Conservation (phyloP, 805 yeast genomes). For the Kodamaea hsintzibuensis region DNA sequence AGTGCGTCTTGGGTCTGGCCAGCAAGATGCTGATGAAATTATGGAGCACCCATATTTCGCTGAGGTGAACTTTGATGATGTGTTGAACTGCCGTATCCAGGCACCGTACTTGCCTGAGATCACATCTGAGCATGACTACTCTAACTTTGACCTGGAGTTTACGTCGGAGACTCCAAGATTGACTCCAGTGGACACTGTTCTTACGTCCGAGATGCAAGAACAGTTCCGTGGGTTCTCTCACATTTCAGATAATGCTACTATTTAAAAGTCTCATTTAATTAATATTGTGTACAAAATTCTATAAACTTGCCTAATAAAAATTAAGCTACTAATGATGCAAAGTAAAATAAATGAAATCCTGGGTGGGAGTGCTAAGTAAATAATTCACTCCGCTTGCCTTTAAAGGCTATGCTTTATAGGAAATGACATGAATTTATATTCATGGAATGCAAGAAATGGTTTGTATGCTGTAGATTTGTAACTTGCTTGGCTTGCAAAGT, state of each 20-base stretch:
- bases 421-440: no score
- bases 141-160: conserved; percentile 92
- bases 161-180: conserved; percentile 92
- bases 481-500: no score
- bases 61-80: conserved; percentile 88
- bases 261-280: conserved; percentile 16
- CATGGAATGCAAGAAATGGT: no score
- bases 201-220: conserved; percentile 88
- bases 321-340: background rate
- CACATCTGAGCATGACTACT: conserved; percentile 83
- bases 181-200: conserved; percentile 89
- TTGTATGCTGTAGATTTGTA: no score
- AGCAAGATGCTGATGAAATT: conserved; percentile 86
- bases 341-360: no score
- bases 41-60: conserved; percentile 95
- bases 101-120: conserved; percentile 93
- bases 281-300: conserved; percentile 2
- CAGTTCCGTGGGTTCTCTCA: conserved; percentile 97
- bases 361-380: no score
- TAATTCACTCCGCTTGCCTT: no score
- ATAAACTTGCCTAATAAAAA: background rate
- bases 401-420: no score
- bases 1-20: conserved; percentile 82
- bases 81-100: conserved; percentile 64
- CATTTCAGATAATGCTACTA: conserved; percentile 59